Evolutionary conservation across 2,329 filamentous ascomycete species (phyloP).

Genomic region (Scedosporium dehoogii): DNA sequence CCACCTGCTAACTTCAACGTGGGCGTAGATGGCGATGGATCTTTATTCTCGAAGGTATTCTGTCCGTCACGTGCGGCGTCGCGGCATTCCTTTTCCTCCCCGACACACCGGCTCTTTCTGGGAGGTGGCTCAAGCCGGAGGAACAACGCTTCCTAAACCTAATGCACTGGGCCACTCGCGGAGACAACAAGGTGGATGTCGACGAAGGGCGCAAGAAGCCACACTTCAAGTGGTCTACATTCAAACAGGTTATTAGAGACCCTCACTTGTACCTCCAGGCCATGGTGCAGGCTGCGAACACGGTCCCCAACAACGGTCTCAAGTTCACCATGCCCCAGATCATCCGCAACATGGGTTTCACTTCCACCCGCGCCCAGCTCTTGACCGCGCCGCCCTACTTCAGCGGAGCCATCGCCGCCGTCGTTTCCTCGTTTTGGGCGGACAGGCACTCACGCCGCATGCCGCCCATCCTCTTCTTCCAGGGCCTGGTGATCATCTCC

Average conservation of each 20-base stretch:
- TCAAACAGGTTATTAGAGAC: not conserved
- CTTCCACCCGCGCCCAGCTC: constrained; percentile 16
- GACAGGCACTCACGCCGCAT: constrained; percentile 8
- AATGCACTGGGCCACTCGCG: not conserved
- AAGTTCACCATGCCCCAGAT: constrained; percentile 24
- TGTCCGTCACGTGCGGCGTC: constrained; percentile 23
- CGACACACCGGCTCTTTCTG: not conserved
- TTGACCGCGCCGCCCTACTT: constrained; percentile 25
- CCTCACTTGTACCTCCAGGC: constrained; percentile 21
- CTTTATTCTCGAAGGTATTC: constrained; percentile 30
- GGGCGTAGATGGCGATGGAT: constrained; percentile 32
- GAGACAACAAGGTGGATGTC: not conserved
- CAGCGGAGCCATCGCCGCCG: constrained; percentile 7
- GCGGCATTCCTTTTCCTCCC: constrained; percentile 26
- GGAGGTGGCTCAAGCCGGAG: not conserved
- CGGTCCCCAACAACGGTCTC: constrained; percentile 21
- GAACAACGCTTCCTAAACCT: not conserved
- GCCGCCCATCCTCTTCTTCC: constrained; percentile 8
- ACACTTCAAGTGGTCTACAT: not conserved
- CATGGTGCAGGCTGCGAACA: constrained; percentile 25
- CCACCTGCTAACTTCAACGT: no score
- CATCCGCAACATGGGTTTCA: constrained; percentile 28
- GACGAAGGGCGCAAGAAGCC: not conserved
- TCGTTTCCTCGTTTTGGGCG: constrained; percentile 5
- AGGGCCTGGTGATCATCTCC: constrained; percentile 3